phyloP scores from a whole-genome alignment of 768 basidiomycete genomes.

The Lactarius pseudohatsudake region DNA sequence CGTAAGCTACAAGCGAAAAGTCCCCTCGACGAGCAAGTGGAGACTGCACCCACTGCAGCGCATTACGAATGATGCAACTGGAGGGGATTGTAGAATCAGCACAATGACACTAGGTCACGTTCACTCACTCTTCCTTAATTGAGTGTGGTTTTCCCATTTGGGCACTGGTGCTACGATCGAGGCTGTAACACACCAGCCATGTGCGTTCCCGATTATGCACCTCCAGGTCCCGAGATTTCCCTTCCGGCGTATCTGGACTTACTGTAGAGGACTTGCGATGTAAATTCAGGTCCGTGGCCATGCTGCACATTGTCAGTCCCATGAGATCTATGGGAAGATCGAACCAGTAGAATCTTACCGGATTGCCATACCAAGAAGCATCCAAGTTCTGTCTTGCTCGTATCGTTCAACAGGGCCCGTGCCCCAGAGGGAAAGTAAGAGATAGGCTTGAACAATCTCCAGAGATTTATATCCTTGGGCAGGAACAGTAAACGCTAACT shows the following conservation, averaged over 20 bases:
- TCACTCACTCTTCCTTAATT: slow-evolving; percentile 86
- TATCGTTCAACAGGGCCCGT: slow-evolving; percentile 94
- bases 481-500: slow-evolving; percentile 85
- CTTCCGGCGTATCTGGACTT: slow-evolving; percentile 73
- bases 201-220: slow-evolving; percentile 93
- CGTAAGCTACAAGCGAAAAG: slow-evolving; percentile 69
- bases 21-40: slow-evolving; percentile 66
- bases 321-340: slow-evolving; percentile 14
- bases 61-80: slow-evolving; percentile 86
- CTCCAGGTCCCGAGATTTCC: slow-evolving; percentile 74
- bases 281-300: slow-evolving; percentile 94
- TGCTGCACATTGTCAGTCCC: slow-evolving; percentile 45
- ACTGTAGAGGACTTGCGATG: slow-evolving; percentile 76
- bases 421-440: slow-evolving; percentile 86
- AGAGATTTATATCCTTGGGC: slow-evolving; percentile 89
- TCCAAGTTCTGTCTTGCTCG: slow-evolving; percentile 95
- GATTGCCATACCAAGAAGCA: slow-evolving; percentile 83
- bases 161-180: slow-evolving; percentile 88
- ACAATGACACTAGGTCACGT: slow-evolving; percentile 3
- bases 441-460: slow-evolving; percentile 93
- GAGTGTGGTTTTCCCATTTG: slow-evolving; percentile 97
- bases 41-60: slow-evolving; percentile 69
- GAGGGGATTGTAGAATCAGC: slow-evolving; percentile 19
- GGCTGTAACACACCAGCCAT: slow-evolving; percentile 84
- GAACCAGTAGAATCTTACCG: slow-evolving; percentile 45